Base-by-base conservation (phyloP, 2,329 filamentous ascomycete species). In the Parascedosporium putredinis region DNA sequence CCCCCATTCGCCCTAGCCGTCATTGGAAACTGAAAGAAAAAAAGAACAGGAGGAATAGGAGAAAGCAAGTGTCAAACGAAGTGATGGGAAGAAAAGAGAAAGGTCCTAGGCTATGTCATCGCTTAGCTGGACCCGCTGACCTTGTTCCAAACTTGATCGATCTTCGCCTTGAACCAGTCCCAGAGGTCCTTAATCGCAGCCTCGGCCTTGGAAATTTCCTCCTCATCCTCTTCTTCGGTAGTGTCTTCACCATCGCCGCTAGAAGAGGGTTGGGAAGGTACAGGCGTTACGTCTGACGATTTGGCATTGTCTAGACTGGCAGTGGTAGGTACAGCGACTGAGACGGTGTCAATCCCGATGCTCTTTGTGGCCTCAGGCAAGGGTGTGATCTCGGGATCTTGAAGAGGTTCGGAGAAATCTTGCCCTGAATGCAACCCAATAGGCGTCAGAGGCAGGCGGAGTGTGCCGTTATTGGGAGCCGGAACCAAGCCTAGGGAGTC, bases 401-500 rank as follows among this genome's bases (percentile, higher is more conserved):
- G 62, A 0, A 75, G 78, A n/a, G 70, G 70, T 18, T 76, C 69
- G 0, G 72, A 62, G 2, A 63, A 64, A 2, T 71, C 66, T 14
- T 72, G 71, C 0, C 71, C 59, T 45, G 75, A 71, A 60, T 90
- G 86, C 2, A 78, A 61, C 4, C 84, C 84, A 10, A 79, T 61
- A 0, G 82, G 72, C 51, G 73, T 74, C 22, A 91, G 67, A 0
- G 86, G 86, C 10, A 91, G 73, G 9, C 83, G 75, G 5, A 96
- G 68, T 0, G 89, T 95, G 46, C 91, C 91, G 60, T 97, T 97
- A 63, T 95, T 96, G 1, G 86, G 79, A 49, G 75, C 74, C 0
- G 89, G 86, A 3, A 62, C 64, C 51, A 97, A 70, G 10, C 84
- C 83, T 23, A 97, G 67, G 0, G 87, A 90, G 66, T 96, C 90